These are phyloP conservation scores for Nicotiana attenuata DNA, from an alignment of 257 asterid genomes.

Conservation along the genomic window DNA sequence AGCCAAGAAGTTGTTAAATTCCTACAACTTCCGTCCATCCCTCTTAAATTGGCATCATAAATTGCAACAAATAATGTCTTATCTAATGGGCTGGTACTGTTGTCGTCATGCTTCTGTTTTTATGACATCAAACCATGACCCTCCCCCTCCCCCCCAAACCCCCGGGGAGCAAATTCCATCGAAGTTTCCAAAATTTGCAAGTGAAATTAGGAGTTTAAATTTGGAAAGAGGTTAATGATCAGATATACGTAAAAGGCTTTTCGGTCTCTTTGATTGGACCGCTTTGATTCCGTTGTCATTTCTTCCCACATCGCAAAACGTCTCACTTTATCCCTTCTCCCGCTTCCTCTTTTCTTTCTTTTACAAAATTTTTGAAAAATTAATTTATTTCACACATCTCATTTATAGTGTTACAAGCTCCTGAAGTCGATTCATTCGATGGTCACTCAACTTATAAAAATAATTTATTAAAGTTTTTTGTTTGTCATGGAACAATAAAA, in stretches of 20 bases:
- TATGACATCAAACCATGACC: background rate
- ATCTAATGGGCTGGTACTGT: background rate
- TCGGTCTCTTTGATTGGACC: background rate
- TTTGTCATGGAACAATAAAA: too few species aligned
- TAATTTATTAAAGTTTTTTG: too few species aligned
- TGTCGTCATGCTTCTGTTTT: background rate
- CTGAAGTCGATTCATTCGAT: too few species aligned
- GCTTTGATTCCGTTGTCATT: background rate
- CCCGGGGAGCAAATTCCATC: too few species aligned
- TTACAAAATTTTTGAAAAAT: too few species aligned
- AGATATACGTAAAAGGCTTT: background rate
- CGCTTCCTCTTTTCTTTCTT: too few species aligned
- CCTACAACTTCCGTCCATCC: background rate
- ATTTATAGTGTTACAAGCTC: too few species aligned
- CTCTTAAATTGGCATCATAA: background rate
- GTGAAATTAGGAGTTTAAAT: background rate
- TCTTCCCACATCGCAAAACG: background rate
- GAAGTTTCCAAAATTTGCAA: background rate
- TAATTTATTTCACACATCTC: too few species aligned
- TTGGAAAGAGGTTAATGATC: background rate
- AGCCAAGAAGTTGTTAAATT: background rate
- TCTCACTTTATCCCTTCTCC: too few species aligned
- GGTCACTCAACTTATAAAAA: too few species aligned
- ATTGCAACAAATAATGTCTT: background rate
- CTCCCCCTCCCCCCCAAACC: too few species aligned